phyloP scores from a whole-genome alignment of 495 filamentous ascomycete genomes.

The Lepidopterella palustris region DNA sequence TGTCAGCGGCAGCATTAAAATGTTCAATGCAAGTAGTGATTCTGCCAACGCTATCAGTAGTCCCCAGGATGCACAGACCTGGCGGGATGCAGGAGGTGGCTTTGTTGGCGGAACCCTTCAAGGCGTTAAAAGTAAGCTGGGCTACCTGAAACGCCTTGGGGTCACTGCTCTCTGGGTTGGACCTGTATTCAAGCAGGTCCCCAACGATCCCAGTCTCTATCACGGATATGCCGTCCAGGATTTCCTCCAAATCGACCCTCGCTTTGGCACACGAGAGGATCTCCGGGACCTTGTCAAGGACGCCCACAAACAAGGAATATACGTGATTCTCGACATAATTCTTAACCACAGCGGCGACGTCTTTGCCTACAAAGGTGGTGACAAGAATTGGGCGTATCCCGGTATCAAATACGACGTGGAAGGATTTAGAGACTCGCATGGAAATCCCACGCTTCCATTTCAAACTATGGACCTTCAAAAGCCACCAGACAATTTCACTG shows the following conservation, averaged over 20 bases:
- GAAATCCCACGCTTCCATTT: slow-evolving; percentile 14
- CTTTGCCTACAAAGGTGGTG: slow-evolving; percentile 20
- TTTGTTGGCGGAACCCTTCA: slow-evolving; percentile 23
- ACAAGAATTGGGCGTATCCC: slow-evolving; percentile 10
- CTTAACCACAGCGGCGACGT: slow-evolving; percentile 29
- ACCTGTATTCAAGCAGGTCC: slow-evolving; percentile 30
- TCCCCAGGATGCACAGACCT: neutral
- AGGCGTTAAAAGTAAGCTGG: slow-evolving; percentile 25
- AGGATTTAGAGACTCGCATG: slow-evolving; percentile 17
- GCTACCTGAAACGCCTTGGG: slow-evolving; percentile 27
- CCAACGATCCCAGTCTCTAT: slow-evolving; percentile 17
- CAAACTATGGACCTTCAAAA: neutral
- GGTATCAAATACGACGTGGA: slow-evolving; percentile 16
- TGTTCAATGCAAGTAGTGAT: slow-evolving; percentile 7
- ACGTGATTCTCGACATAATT: slow-evolving; percentile 30
- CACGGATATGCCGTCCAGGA: slow-evolving; percentile 30
- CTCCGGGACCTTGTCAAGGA: slow-evolving; percentile 17
- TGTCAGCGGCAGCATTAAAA: neutral
- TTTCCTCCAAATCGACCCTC: slow-evolving; percentile 25
- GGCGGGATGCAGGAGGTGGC: slow-evolving; percentile 10
- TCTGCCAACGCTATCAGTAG: slow-evolving; percentile 9
- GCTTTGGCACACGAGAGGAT: slow-evolving; percentile 26
- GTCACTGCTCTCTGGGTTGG: slow-evolving; percentile 26
- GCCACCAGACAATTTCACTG: neutral
- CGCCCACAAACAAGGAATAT: slow-evolving; percentile 24